These are phyloP conservation scores for Nitzschia palea DNA, from an alignment of 108 stramenopile species.

Conservation along the genomic window DNA sequence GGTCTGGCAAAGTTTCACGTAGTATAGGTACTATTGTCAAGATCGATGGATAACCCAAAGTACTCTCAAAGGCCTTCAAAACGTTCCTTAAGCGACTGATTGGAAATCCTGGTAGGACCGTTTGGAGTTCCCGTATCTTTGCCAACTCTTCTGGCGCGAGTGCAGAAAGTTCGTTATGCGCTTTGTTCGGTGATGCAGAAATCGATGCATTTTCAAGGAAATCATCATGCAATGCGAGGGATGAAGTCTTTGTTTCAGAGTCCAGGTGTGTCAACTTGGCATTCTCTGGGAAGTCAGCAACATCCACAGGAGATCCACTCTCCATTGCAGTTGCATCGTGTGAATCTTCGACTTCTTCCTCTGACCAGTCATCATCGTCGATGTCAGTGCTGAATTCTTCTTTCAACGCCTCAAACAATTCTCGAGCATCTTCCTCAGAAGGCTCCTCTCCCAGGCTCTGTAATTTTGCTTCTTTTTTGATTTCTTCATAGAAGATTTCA, in stretches of 20 bases:
- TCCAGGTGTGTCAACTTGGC: not conserved
- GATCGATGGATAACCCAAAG: slow-evolving; percentile 71
- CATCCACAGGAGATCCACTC: slow-evolving; percentile 10
- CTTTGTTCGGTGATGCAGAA: not conserved
- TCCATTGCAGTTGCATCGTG: not conserved
- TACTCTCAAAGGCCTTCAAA: slow-evolving; percentile 52
- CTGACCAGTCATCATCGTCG: slow-evolving; percentile 8
- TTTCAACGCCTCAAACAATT: slow-evolving; percentile 59
- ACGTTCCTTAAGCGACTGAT: slow-evolving; percentile 56
- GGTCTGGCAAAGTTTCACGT: slow-evolving; percentile 82
- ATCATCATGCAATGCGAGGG: not conserved
- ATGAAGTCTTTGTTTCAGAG: not conserved
- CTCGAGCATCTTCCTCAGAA: slow-evolving; percentile 54
- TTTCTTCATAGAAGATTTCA: slow-evolving; percentile 47
- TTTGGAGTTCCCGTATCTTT: slow-evolving; percentile 40
- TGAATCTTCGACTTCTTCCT: not conserved
- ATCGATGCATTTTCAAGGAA: not conserved
- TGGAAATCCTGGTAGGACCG: slow-evolving; percentile 68
- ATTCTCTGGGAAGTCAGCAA: not conserved
- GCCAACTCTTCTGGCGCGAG: no score
- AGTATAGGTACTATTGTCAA: slow-evolving; percentile 63
- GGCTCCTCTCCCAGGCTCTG: slow-evolving; percentile 44
- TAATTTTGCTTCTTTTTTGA: slow-evolving; percentile 44
- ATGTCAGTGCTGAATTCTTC: slow-evolving; percentile 17
- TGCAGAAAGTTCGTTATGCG: no score